phyloP scores from a whole-genome alignment of 192 early-diverging fungal genomes.

The Coemansia reversa region DNA sequence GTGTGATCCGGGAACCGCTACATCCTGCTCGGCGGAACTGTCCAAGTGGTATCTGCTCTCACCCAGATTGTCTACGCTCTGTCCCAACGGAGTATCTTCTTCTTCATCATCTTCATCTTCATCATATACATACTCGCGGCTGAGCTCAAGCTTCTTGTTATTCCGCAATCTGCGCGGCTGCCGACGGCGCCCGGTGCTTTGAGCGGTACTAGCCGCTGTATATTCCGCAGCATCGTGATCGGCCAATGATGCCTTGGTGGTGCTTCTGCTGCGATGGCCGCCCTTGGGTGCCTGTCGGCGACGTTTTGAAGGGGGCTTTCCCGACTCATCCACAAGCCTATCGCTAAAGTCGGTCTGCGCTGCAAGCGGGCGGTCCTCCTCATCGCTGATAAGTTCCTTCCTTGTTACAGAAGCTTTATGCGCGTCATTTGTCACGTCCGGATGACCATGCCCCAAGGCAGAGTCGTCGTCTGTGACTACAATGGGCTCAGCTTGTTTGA shows the following conservation, averaged over 20 bases:
- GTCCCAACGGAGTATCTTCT: conserved; percentile 30
- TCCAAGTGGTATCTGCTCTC: conserved; percentile 7
- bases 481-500: conserved; percentile 10
- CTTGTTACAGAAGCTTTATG: not conserved
- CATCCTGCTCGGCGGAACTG: conserved; percentile 21
- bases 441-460: not conserved
- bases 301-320: conserved; percentile 25
- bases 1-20: conserved; percentile 18
- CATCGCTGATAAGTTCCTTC: conserved; percentile 22
- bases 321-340: not conserved
- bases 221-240: conserved; percentile 10
- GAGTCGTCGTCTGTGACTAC: conserved; percentile 30
- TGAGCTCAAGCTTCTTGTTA: conserved; percentile 40
- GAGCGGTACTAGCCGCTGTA: not conserved
- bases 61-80: conserved; percentile 18
- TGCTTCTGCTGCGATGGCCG: conserved; percentile 13
- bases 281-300: conserved; percentile 16
- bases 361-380: conserved; percentile 37
- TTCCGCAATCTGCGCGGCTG: conserved; percentile 18
- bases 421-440: not conserved
- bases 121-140: conserved; percentile 44
- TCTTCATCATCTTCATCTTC: conserved; percentile 40
- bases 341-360: conserved; percentile 10
- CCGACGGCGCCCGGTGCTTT: conserved; percentile 14
- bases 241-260: conserved; percentile 12